Percentiles rank a stretch among this genome's conserved stretches.
Evolutionary conservation across 768 basidiomycete genomes (phyloP).

Genomic region (Trametes maxima): DNA sequence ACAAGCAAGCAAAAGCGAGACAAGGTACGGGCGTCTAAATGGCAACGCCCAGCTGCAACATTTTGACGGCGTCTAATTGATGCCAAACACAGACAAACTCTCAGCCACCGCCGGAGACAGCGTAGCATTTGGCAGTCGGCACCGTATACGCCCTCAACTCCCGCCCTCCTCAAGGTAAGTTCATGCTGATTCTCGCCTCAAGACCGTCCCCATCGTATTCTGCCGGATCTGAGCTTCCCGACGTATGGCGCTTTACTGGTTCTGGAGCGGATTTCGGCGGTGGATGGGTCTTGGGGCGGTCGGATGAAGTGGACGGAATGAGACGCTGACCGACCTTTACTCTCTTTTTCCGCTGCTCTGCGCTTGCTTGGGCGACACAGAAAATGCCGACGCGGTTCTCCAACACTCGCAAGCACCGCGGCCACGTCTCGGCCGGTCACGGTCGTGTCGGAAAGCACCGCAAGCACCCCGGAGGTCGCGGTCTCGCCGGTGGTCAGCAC

Average conservation of each 20-base stretch:
- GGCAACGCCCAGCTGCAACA: not conserved
- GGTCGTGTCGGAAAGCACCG: slow-evolving; percentile 99
- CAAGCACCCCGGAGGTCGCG: slow-evolving; percentile 99
- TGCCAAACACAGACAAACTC: slow-evolving; percentile 24
- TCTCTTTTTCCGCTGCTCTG: not conserved
- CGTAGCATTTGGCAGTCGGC: slow-evolving; percentile 20
- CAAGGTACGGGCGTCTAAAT: slow-evolving; percentile 3
- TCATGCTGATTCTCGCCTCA: slow-evolving; percentile 30
- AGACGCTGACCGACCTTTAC: slow-evolving; percentile 26
- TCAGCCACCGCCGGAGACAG: slow-evolving; percentile 22
- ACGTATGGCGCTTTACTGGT: slow-evolving; percentile 20
- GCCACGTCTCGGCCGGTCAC: slow-evolving; percentile 99
- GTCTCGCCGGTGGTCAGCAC: slow-evolving; percentile 99
- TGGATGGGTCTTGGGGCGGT: slow-evolving; percentile 52
- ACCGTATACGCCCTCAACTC: slow-evolving; percentile 33
- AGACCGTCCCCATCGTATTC: slow-evolving; percentile 27
- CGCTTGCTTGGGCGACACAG: slow-evolving; percentile 29
- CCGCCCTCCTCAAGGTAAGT: slow-evolving; percentile 71
- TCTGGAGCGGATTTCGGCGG: slow-evolving; percentile 29
- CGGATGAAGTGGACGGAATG: slow-evolving; percentile 36
- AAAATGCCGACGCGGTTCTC: slow-evolving; percentile 94
- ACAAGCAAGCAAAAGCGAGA: slow-evolving; percentile 5
- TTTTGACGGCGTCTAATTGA: slow-evolving; percentile 9
- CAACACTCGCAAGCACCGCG: slow-evolving; percentile 99
- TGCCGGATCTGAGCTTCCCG: slow-evolving; percentile 12